These are phyloP conservation scores for Diutina scorzettiae DNA, from an alignment of 1,139 yeast species.

Conservation along the genomic window DNA sequence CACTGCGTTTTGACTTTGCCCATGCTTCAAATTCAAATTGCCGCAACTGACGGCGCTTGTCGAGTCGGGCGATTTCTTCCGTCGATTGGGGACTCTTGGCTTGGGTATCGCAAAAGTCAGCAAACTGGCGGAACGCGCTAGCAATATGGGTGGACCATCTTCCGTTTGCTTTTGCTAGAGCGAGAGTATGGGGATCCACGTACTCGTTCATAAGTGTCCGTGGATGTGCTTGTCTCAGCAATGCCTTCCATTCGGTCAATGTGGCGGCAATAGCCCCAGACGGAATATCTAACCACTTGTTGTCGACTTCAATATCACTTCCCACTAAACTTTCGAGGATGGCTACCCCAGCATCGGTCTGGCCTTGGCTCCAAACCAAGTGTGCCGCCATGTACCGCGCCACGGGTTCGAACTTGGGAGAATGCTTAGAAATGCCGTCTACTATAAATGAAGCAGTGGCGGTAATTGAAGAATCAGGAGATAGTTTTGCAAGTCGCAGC, in stretches of 20 bases:
- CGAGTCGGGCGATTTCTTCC: conserved; percentile 32
- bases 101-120: conserved; percentile 66
- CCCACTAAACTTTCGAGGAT: conserved; percentile 24
- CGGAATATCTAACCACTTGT: conserved; percentile 16
- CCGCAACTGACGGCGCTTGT: conserved; percentile 26
- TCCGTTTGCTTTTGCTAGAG: conserved; percentile 13
- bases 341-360: conserved; percentile 39
- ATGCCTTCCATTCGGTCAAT: conserved; percentile 63
- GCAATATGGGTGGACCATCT: conserved; percentile 16
- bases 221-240: conserved; percentile 58
- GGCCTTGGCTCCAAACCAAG: conserved; percentile 49
- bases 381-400: conserved; percentile 40
- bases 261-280: conserved; percentile 28
- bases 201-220: conserved; percentile 43
- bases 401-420: conserved; percentile 12
- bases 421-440: conserved; percentile 20
- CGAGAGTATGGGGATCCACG: conserved; percentile 30
- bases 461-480: conserved; percentile 22
- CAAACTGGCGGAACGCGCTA: conserved; percentile 46
- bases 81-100: conserved; percentile 31
- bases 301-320: conserved; percentile 11
- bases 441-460: conserved; percentile 39
- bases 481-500: conserved; percentile 8
- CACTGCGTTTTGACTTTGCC: conserved; percentile 17
- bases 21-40: conserved; percentile 32